Evolutionary conservation across 129 eudicot species (phyloP), one percentile per base, ranked within the genome.

Genomic region (Centaurea solstitialis): DNA sequence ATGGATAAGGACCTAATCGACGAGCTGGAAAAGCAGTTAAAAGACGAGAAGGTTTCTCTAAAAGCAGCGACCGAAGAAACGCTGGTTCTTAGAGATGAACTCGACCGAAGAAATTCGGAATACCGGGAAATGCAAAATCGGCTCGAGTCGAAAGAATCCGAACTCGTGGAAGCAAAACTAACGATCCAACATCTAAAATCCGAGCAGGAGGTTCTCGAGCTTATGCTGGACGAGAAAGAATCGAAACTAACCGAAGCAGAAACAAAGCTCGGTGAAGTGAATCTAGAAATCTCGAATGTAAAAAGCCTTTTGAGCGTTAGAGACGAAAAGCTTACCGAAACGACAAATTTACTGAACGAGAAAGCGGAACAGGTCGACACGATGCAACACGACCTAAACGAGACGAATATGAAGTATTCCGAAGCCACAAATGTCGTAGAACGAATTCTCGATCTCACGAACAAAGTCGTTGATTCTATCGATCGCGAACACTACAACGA

Each of bases 111-210:
- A 86, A 84, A 38, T 17, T 45, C 79, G 66, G 91, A 89, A 83
- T 92, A 84, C 33, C 80, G 50, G 79, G 87, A 87, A 70, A 61
- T 87, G 72, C 77, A 76, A 71, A 78, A 73, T 69, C 86, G 59
- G 74, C 91, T 94, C 4, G 74, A 74, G 86, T 87, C 79, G 20
- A 94, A 89, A 85, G 97, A 94, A 75, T 72, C 86, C 18, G 91
- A 92, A 79, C 71, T 94, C 69, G 96, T 94, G 70, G 96, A 94
- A 68, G 96, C 96, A 62, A 92, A 89, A 79, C 68, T 92, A 21
- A 91, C 90, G 86, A 91, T 95, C 69, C 97, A 95, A 68, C 87
- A 84, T 70, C 84, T 89, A 59, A 88, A 82, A 70, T 87, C 93
- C 47, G 89, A 86, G 82, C 91, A 78, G 13, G 72, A 82, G 45